Evolutionary conservation across 371 early-diverging fungal genomes (phyloP).

Genomic region (Mucor indicus): DNA sequence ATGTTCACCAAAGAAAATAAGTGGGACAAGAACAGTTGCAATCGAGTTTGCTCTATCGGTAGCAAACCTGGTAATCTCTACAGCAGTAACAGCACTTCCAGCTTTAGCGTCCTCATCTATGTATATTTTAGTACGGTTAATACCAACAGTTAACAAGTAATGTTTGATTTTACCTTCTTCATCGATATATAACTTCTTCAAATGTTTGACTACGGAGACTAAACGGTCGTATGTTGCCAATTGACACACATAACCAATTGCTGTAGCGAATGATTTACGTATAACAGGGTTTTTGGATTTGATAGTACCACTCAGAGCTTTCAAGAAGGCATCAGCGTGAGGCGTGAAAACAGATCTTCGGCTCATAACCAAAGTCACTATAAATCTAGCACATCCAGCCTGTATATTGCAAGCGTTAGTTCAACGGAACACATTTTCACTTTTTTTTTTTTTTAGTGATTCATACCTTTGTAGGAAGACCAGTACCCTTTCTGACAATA

Average conservation of each 20-base stretch:
- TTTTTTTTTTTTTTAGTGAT: slow-evolving; percentile 18
- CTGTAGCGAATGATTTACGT: slow-evolving; percentile 81
- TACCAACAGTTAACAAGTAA: not conserved
- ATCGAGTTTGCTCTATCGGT: slow-evolving; percentile 61
- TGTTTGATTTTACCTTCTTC: slow-evolving; percentile 41
- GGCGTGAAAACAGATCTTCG: slow-evolving; percentile 55
- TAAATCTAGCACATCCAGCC: slow-evolving; percentile 86
- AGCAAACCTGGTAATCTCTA: slow-evolving; percentile 79
- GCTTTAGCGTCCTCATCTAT: slow-evolving; percentile 77
- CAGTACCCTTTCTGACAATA: slow-evolving; percentile 81
- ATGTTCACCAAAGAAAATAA: slow-evolving; percentile 74
- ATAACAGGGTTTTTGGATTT: slow-evolving; percentile 78
- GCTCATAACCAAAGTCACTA: slow-evolving; percentile 74
- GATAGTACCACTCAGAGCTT: slow-evolving; percentile 73
- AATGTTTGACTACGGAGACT: slow-evolving; percentile 61
- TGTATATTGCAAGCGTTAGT: slow-evolving; percentile 29
- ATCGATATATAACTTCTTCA: slow-evolving; percentile 72
- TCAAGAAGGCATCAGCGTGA: slow-evolving; percentile 66
- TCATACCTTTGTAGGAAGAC: slow-evolving; percentile 88
- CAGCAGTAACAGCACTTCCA: slow-evolving; percentile 66
- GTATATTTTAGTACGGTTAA: too few relatives aligned
- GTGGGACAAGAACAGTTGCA: slow-evolving; percentile 65
- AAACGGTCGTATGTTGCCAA: slow-evolving; percentile 61
- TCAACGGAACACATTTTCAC: not conserved
- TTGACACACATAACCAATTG: slow-evolving; percentile 77